Evolutionary conservation across 2,329 filamentous ascomycete genomes (phyloP), one percentile per base, ranked within the genome.

Genomic region (Apiospora hydei): DNA sequence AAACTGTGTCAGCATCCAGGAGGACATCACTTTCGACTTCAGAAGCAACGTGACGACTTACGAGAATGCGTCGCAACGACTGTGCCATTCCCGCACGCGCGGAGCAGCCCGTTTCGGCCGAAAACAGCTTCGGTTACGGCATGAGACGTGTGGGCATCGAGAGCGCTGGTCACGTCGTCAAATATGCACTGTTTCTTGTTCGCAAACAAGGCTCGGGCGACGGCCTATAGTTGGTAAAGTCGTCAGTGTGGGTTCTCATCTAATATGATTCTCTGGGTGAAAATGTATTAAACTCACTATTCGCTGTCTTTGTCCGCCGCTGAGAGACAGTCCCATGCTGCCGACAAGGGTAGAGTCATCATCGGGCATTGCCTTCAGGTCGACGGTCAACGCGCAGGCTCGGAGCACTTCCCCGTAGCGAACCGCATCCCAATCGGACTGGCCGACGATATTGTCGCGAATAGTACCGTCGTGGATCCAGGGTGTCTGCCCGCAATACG

Each of bases 141-240:
- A 69, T 34, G 46, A 13, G 46, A 24, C 46, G 67, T 69, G 43
- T 14, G 43, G 67, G 34, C 43, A 47, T 69, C 67, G 46, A 69
- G 67, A 18, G 67, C 67, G 67, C 67, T 69, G 14, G 67, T 69
- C 14, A 69, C 67, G 43, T 69, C 67, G 67, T 69, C 67, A 34
- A 69, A 69, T 18, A 69, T 69, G 11, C 26, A 18, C 26, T n/a
- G 67, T 26, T 11, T 11, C 43, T 30, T 69, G 18, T 47, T 69
- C 13, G 67, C 44, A 43, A 44, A 69, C 44, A 69, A 69, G 14
- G 68, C 68, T 53, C 68, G 68, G 18, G 68, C 68, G 53, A 69
- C 38, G 21, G 68, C 68, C 68, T 69, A 1, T 46, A 46, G 41
- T 43, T 43, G 41, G 7, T 21, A 21, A 21, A 21, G 13, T 46